Conservation (phyloP, 305 asterid species). For the Petunia hybrid region DNA sequence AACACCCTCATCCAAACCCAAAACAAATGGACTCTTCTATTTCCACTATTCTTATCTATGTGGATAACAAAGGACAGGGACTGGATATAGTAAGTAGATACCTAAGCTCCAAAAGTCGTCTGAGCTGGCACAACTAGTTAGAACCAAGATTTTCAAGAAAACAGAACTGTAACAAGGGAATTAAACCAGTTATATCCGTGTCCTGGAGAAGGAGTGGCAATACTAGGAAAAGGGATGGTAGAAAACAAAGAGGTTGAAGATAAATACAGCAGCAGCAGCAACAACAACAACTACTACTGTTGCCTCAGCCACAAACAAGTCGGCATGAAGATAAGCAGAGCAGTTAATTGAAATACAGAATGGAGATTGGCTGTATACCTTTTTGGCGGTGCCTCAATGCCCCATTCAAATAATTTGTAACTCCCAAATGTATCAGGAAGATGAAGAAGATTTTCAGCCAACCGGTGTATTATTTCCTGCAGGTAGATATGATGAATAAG, state of each 20-base stretch:
- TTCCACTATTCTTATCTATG: background rate
- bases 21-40: background rate
- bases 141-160: constrained; percentile 9
- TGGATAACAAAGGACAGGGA: background rate
- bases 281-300: too few species aligned
- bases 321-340: background rate
- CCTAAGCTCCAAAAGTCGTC: background rate
- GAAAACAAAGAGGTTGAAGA: background rate
- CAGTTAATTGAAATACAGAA: constrained; percentile 24
- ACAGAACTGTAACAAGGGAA: constrained; percentile 13
- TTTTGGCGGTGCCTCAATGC: constrained; percentile 55
- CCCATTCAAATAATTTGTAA: constrained; percentile 62
- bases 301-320: too few species aligned
- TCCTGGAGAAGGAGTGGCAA: constrained; percentile 15
- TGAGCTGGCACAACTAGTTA: constrained; percentile 20
- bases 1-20: constrained; percentile 21
- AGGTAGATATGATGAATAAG: constrained; percentile 24
- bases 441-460: constrained; percentile 53
- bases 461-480: constrained; percentile 69
- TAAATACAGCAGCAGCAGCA: too few species aligned
- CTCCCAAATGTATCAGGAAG: constrained; percentile 79
- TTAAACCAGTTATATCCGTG: background rate
- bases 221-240: constrained; percentile 10
- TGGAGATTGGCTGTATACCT: constrained; percentile 46
- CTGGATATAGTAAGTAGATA: background rate